Base-by-base conservation (phyloP, 2,329 filamentous ascomycete genomes). In the Phyllosticta citriasiana region DNA sequence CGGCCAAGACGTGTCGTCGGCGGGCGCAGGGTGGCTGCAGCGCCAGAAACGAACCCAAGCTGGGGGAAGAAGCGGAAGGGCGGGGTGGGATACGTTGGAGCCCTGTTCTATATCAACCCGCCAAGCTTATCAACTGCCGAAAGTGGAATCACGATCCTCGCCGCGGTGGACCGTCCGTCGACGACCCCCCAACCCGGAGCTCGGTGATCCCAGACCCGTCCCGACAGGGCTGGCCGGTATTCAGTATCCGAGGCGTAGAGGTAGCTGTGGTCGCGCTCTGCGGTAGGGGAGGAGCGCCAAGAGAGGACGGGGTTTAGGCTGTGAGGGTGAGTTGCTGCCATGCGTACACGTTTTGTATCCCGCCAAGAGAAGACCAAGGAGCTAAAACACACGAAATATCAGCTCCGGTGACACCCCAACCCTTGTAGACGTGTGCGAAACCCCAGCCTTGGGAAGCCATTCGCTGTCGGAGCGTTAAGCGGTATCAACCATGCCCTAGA, bases 321-420 rank as follows among this genome's bases (percentile, higher is more conserved):
- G 52, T 50, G 16, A 50, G 57, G 25, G 35, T 26, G 27, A 30
- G 27, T 30, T 30, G 27, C 27, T 30, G 33, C 40, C 14, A 54
- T 56, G 53, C 40, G 58, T 60, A 60, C 58, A 51, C 16, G 26
- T 14, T 30, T 35, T 52, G 53, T 56, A 56, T 56, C 53, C 55
- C 6, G 58, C 58, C 58, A 60, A 60, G 58, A 35, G 14, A 14
- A 1, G 30, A 53, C 57, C 53, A 60, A 56, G 58, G 55, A 52
- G 25, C 25, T 53, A 19, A 55, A 19, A 30, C 50, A n/a, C 40
- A 47, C 6, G 40, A 47, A 47, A 47, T 7, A 47, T 47, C 40
- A 47, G 40, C 40, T 16, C n/a, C 40, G n/a, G 40, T 47, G 40
- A 47, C 40, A 47, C 40, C 12, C 40, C 14, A 47, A 16, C 16